Conservation (phyloP, 2,329 filamentous ascomycete species). For the Sporothrix mexicana region DNA sequence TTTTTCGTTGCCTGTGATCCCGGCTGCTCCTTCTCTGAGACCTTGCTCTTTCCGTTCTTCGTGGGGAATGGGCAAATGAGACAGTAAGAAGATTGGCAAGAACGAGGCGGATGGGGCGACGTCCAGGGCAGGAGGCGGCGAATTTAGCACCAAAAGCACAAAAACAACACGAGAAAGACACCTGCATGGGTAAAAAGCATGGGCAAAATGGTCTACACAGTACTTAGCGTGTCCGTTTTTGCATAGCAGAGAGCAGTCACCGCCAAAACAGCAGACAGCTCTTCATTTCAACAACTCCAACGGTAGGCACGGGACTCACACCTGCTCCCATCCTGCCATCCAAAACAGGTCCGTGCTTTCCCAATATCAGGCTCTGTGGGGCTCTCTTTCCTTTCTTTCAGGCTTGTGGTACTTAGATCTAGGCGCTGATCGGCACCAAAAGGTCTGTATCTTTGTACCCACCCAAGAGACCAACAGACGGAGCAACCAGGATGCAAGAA, state of each 20-base stretch:
- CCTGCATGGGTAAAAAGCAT: background rate
- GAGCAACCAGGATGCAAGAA: background rate
- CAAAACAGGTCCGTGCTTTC: conserved; percentile 16
- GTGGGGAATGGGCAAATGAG: background rate
- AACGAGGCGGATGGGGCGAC: conserved; percentile 16
- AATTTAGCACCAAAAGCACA: background rate
- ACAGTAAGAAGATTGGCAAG: background rate
- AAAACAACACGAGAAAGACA: background rate
- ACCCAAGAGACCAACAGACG: no score
- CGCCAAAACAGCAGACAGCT: conserved; percentile 17
- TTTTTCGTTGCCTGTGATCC: conserved; percentile 27
- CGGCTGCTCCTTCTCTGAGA: background rate
- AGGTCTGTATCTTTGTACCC: background rate
- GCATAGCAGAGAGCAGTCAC: background rate
- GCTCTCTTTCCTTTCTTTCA: background rate
- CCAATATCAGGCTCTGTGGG: conserved; percentile 17
- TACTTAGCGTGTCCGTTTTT: conserved; percentile 8
- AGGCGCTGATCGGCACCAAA: conserved; percentile 19
- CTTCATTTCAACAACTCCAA: conserved; percentile 6
- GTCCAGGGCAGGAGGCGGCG: background rate
- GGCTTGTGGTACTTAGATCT: background rate
- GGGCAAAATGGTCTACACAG: background rate
- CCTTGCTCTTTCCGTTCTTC: background rate
- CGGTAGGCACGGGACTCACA: conserved; percentile 12
- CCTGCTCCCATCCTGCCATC: background rate